Evolutionary conservation across 352 stramenopile genomes (phyloP), one percentile per base, ranked within the genome.

Genomic region (Pythium biforme): DNA sequence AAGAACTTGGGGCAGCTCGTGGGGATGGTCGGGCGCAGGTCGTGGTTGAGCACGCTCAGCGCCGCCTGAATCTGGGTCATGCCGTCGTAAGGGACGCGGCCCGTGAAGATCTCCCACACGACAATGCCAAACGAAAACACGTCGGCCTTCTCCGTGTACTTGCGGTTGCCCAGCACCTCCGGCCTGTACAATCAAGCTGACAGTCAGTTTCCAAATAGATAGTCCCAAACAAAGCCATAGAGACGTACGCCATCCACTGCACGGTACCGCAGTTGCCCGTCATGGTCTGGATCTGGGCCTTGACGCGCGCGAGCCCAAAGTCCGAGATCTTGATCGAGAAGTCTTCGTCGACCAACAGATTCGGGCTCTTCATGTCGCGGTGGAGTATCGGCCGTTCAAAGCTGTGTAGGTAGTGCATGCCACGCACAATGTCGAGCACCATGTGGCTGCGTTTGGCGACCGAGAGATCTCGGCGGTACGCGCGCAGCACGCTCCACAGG

Each of bases 61-160:
- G 84, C 88, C 27, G 79, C 76, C 27, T 96, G 83, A 51, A 97
- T 95, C 62, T 94, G 89, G 29, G 83, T 86, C 88, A 97, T 94
- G 46, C 85, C 87, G 47, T 95, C 86, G 63, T 97, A 97, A 31
- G 92, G 92, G 54, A 92, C 95, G 34, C 76, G 71, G n/a, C 85
- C 75, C 29, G 89, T 91, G 69, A 95, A 96, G 49, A 97, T 96
- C 64, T 98, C 91, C 92, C 92, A 98, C 55, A 98, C 77, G 23
- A 98, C 94, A 45, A 98, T 97, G 37, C 79, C 91, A 66, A 97
- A 97, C 45, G 87, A 96, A 63, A 94, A 98, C 50, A 98, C 91
- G 62, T 98, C 90, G 3, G 90, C 90, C 64, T 97, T 97, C 63
- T 97, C 91, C 20, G 90, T 97, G 77, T 97, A 97, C 64, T 94